These are phyloP conservation scores for Goniomonas avonlea DNA, from an alignment of 78 protist genomes.

Conservation along the genomic window DNA sequence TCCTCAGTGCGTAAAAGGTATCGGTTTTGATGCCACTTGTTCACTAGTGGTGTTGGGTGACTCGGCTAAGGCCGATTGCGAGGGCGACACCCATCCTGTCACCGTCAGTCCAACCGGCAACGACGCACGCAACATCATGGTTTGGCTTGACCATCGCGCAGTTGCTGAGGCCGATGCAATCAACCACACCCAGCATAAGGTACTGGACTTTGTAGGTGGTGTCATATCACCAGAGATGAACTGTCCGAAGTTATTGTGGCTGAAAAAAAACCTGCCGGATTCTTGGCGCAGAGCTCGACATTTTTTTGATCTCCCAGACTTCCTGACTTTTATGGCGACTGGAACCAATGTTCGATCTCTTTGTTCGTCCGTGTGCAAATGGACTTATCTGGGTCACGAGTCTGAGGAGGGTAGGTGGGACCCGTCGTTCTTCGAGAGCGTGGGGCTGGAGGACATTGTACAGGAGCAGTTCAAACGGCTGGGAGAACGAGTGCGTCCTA, in stretches of 20 bases:
- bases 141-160: constrained; percentile 48
- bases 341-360: constrained; percentile 26
- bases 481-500: background rate
- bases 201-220: constrained; percentile 36
- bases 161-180: background rate
- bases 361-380: constrained; percentile 34
- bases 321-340: constrained; percentile 6
- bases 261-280: constrained; percentile 18
- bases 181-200: constrained; percentile 2
- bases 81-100: background rate
- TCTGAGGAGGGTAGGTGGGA: constrained; percentile 3
- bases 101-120: background rate
- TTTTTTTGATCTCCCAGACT: constrained; percentile 35
- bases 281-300: background rate
- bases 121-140: constrained; percentile 7
- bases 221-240: constrained; percentile 31
- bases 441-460: background rate
- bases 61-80: too few species aligned
- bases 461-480: background rate
- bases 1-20: too few species aligned
- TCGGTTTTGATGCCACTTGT: constrained; percentile 41
- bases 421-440: background rate
- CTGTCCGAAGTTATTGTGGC: constrained; percentile 30
- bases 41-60: constrained; percentile 21
- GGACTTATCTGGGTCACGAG: background rate